These are phyloP conservation scores for Stenocarpella maydis DNA, from an alignment of 2,329 filamentous ascomycete genomes.

Conservation along the genomic window DNA sequence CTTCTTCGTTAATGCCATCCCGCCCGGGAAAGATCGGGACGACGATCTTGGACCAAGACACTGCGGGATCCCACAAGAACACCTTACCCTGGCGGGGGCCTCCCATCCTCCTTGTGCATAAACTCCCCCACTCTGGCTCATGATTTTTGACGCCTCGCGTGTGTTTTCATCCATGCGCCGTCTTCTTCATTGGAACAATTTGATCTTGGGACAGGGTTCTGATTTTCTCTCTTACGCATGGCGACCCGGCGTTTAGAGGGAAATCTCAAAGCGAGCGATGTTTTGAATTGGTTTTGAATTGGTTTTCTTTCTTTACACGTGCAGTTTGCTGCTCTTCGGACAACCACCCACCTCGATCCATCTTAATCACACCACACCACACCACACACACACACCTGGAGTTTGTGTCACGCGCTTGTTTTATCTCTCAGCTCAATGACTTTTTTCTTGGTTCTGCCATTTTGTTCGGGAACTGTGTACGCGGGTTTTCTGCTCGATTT, in stretches of 20 bases:
- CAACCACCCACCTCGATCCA: conserved; percentile 32
- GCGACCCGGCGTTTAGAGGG: conserved; percentile 29
- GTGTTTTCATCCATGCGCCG: conserved; percentile 23
- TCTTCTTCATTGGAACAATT: conserved; percentile 19
- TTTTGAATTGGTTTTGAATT: conserved; percentile 5
- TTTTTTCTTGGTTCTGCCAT: conserved; percentile 37
- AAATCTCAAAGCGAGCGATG: conserved; percentile 25
- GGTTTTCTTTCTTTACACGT: conserved; percentile 2
- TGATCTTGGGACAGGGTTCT: conserved; percentile 22
- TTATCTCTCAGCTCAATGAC: conserved; percentile 37
- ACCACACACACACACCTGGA: conserved; percentile 36
- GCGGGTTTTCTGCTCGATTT: conserved; percentile 24
- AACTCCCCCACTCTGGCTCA: conserved; percentile 3
- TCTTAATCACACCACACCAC: conserved; percentile 33
- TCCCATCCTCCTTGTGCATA: conserved; percentile 13
- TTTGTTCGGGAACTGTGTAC: conserved; percentile 21
- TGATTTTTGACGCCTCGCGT: conserved; percentile 12
- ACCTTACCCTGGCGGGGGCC: conserved; percentile 19
- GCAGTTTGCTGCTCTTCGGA: conserved; percentile 29
- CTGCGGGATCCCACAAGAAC: conserved; percentile 25
- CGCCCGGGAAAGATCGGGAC: conserved; percentile 28
- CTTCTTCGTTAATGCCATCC: conserved; percentile 30
- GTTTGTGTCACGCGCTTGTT: conserved; percentile 38
- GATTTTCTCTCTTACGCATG: conserved; percentile 25
- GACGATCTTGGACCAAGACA: conserved; percentile 26